These are phyloP conservation scores for Penicillium sumatraense DNA, from an alignment of 2,329 filamentous ascomycete genomes.

Conservation along the genomic window DNA sequence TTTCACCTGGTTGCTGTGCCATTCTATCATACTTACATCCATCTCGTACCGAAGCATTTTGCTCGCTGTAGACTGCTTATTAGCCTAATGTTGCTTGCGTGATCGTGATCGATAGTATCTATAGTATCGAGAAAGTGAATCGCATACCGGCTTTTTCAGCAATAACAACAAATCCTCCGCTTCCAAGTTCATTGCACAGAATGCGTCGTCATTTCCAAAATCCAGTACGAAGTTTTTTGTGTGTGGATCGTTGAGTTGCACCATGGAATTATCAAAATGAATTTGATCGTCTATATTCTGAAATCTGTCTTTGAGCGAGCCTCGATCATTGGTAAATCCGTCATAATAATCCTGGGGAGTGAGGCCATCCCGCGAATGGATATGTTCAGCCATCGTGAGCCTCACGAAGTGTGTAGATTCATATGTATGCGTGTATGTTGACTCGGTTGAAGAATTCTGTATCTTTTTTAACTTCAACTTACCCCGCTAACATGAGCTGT, in stretches of 20 bases:
- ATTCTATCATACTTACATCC: conserved; percentile 62
- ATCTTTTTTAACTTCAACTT: background rate
- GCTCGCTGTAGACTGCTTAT: conserved; percentile 43
- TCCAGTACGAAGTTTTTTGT: conserved; percentile 50
- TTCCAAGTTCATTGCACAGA: conserved; percentile 44
- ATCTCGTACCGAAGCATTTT: conserved; percentile 62
- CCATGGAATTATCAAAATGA: conserved; percentile 36
- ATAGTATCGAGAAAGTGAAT: background rate
- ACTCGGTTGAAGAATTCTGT: background rate
- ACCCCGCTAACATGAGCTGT: background rate
- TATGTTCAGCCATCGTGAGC: conserved; percentile 17
- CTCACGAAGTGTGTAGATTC: too few relatives aligned
- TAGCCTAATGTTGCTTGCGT: background rate
- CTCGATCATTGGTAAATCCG: conserved; percentile 24
- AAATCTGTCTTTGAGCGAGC: conserved; percentile 32
- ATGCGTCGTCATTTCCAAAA: conserved; percentile 49
- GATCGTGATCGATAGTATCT: background rate
- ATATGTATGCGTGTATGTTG: background rate
- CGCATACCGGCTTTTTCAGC: conserved; percentile 38
- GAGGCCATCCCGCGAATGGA: conserved; percentile 10
- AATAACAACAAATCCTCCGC: conserved; percentile 39
- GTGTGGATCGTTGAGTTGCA: conserved; percentile 31
- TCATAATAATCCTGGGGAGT: conserved; percentile 39
- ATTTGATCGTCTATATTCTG: conserved; percentile 42
- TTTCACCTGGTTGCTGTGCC: background rate